A percentile compares a stretch with the other conserved stretches of the same genome.
Conservation (phyloP, 2,329 filamentous ascomycete species). For the Colletotrichum falcatum region DNA sequence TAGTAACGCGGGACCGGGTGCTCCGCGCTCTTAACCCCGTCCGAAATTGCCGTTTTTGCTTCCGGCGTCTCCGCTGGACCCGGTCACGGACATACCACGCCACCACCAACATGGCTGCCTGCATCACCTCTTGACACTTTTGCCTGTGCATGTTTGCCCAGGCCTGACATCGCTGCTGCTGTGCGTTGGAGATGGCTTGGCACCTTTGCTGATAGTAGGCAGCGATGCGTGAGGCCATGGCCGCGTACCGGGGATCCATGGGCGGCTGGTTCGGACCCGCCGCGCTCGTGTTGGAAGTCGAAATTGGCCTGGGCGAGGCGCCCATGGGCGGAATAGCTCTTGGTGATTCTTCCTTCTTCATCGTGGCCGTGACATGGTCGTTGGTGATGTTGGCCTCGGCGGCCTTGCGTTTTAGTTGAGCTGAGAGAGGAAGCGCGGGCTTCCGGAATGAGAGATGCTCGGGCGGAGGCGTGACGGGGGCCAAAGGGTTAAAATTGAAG, state of each 20-base stretch:
- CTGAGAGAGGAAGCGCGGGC: conserved; percentile 32
- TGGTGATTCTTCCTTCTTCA: conserved; percentile 34
- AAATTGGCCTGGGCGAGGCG: conserved; percentile 18
- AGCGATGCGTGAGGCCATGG: conserved; percentile 61
- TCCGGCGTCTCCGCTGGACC: conserved; percentile 56
- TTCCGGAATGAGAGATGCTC: conserved; percentile 51
- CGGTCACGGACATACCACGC: conserved; percentile 64
- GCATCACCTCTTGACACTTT: conserved; percentile 62
- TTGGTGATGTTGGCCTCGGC: conserved; percentile 28
- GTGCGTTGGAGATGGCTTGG: conserved; percentile 59
- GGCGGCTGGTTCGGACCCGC: conserved; percentile 31
- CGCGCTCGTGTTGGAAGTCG: conserved; percentile 15
- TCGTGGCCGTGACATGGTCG: conserved; percentile 32
- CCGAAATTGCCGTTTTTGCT: conserved; percentile 56
- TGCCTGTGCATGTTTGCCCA: conserved; percentile 61
- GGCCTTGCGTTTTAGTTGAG: conserved; percentile 42
- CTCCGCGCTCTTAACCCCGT: conserved; percentile 53
- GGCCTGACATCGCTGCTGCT: conserved; percentile 61
- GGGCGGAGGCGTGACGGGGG: conserved; percentile 55
- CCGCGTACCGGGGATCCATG: conserved; percentile 57
- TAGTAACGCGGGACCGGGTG: conserved; percentile 50
- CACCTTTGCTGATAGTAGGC: conserved; percentile 62
- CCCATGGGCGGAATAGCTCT: conserved; percentile 14
- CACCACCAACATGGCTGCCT: conserved; percentile 62
- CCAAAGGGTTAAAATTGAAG: conserved; percentile 49